Evolutionary conservation across 176 grass and related monocot species (phyloP).

Genomic region (bread wheat (Triticum aestivum)): IWGSC_CS_RefSeq_v2.1 NC_057810.1:615545811-615546310

Average conservation of each 20-base stretch:
- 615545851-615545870: not conserved
- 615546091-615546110: constrained; percentile 5
- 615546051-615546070: not conserved
- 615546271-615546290: not conserved
- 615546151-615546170: not conserved
- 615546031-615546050: not conserved
- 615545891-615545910: not conserved
- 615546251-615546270: not conserved
- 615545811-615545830: not conserved
- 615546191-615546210: not conserved
- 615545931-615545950: not conserved
- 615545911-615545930: not conserved
- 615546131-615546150: not conserved
- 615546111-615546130: not conserved
- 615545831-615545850: not conserved
- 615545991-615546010: not conserved
- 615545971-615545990: not conserved
- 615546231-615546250: not conserved
- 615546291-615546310: not conserved
- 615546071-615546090: not conserved
- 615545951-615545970: not conserved
- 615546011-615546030: not conserved
- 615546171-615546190: not conserved
- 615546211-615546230: not conserved
- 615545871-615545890: not conserved